Conservation (phyloP, 1,284 basidiomycete genomes). For the Inonotus obliquus region DNA sequence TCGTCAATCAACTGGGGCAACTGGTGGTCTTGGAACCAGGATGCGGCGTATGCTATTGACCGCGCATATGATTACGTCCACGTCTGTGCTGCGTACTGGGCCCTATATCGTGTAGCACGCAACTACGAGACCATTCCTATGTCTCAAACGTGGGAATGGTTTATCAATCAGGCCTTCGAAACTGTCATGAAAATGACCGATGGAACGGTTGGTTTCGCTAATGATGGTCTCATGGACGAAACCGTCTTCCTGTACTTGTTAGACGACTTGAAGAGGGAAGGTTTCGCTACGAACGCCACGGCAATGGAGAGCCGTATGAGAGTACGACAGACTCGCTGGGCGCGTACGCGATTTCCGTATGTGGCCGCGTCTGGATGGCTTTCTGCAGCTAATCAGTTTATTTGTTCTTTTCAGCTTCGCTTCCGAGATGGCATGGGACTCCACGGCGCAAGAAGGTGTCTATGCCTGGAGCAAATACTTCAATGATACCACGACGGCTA, state of each 20-base stretch:
- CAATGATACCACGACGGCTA: conserved; percentile 46
- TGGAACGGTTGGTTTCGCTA: conserved; percentile 41
- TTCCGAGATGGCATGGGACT: conserved; percentile 61
- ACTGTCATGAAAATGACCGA: conserved; percentile 47
- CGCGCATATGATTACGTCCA: conserved; percentile 61
- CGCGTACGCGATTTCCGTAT: conserved; percentile 47
- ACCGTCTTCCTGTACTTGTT: conserved; percentile 46
- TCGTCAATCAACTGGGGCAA: conserved; percentile 45
- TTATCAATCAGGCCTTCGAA: conserved; percentile 49
- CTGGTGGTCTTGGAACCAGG: conserved; percentile 58
- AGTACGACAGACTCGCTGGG: conserved; percentile 41
- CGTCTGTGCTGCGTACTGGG: conserved; percentile 53
- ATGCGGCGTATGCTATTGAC: conserved; percentile 42
- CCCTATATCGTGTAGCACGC: conserved; percentile 52
- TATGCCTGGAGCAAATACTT: conserved; percentile 54
- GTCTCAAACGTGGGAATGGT: conserved; percentile 50
- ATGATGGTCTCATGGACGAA: conserved; percentile 55
- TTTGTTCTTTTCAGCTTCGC: conserved; percentile 38
- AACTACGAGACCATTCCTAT: conserved; percentile 49
- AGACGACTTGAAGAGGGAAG: conserved; percentile 50
- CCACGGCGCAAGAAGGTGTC: conserved; percentile 55
- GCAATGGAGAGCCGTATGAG: conserved; percentile 46
- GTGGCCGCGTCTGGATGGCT: conserved; percentile 21
- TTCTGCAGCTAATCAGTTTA: background rate
- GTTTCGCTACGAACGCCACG: conserved; percentile 43